Evolutionary conservation across 2,329 filamentous ascomycete species (phyloP), one percentile per base, ranked within the genome.

Genomic region (Beauveria sp.): DNA sequence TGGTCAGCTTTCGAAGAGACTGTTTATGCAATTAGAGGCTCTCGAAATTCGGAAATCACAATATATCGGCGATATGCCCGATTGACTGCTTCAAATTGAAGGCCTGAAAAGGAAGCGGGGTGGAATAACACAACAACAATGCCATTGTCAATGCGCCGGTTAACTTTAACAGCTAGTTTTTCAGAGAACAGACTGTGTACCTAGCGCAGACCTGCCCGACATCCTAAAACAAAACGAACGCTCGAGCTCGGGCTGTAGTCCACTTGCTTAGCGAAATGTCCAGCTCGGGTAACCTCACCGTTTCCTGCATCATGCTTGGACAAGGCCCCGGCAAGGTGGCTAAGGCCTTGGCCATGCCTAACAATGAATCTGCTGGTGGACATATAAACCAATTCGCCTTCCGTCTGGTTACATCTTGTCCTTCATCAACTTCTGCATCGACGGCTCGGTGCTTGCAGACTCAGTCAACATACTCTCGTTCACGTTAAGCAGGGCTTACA

Each of bases 331-430:
- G 45, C 45, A 42, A 28, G 7, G 20, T 42, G 30, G 28, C 43
- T 9, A 26, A 10, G 5, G 53, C 53, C 26, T 20, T 58, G 22
- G 8, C 16, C 16, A 58, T 40, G 43, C 43, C 28, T 38, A 14
- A 3, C 2, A 2, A 8, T 30, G 54, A 8, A 12, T 24, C 18
- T n/a, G n/a, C 18, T 26, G 9, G n/a, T 14, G 14, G 50, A 26
- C 55, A 58, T 58, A 58, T 58, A 58, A 58, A 58, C 55, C 55
- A 58, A 58, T 50, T 42, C 9, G 18, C 28, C 45, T 49, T 49
- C 55, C 55, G 22, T 50, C 42, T 28, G 20, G 12, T 45, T 28
- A 12, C n/a, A 12, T 12, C 14, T 26, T 28, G 20, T 20, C 26
- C 42, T 28, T 47, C 42, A 28, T 58, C 45, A 50, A 26, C 45